phyloP scores from a whole-genome alignment of 805 yeast species.

The Saturnispora bothae region DNA sequence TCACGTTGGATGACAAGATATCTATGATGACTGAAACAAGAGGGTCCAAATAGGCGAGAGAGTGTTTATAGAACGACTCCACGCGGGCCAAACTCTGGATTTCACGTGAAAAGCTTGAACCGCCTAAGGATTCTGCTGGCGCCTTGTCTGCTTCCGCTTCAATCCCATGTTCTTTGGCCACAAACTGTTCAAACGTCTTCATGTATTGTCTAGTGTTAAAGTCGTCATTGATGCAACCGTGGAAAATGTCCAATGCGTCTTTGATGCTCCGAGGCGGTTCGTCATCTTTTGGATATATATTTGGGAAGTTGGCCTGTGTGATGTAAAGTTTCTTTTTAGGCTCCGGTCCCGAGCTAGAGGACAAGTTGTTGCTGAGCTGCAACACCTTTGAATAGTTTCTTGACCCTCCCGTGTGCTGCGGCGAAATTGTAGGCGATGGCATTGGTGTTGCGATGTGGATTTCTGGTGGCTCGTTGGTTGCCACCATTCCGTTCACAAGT shows the following conservation, averaged over 20 bases:
- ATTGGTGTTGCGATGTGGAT: constrained; percentile 80
- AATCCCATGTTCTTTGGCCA: constrained; percentile 50
- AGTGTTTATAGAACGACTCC: constrained; percentile 45
- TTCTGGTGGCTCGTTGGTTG: constrained; percentile 22
- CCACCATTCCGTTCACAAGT: constrained; percentile 2
- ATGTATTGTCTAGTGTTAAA: constrained; percentile 63
- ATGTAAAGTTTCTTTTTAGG: constrained; percentile 25
- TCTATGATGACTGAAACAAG: constrained; percentile 55
- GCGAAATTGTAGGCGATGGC: constrained; percentile 67
- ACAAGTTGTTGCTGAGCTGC: not conserved
- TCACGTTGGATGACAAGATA: constrained; percentile 43
- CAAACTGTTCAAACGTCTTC: constrained; percentile 58
- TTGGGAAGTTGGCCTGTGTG: constrained; percentile 26
- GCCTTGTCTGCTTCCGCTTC: constrained; percentile 21
- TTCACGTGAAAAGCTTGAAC: constrained; percentile 27
- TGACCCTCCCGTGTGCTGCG: constrained; percentile 29
- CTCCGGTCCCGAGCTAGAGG: constrained; percentile 9
- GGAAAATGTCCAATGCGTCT: constrained; percentile 68
- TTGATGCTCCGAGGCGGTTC: constrained; percentile 62
- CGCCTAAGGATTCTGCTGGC: too few relatives aligned
- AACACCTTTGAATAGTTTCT: constrained; percentile 17
- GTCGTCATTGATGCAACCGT: constrained; percentile 51
- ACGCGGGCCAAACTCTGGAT: constrained; percentile 41
- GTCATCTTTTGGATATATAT: constrained; percentile 22
- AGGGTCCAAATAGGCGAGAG: constrained; percentile 49